phyloP scores from a whole-genome alignment of 2,329 filamentous ascomycete genomes.

The Byssothecium circinans region DNA sequence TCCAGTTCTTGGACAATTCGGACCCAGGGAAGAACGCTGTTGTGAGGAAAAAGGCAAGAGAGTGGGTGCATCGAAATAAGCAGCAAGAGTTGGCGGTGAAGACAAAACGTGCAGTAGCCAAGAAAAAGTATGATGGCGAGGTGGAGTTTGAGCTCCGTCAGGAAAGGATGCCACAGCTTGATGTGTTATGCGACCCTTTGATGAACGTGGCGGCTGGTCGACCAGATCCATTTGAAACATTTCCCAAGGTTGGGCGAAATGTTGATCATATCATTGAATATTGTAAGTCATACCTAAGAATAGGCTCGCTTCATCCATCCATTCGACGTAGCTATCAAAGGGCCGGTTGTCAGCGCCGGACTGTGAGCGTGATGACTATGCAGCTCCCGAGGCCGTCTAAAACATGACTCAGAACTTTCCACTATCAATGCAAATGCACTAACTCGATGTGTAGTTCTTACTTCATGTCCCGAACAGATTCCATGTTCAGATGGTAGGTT shows the following conservation, averaged over 20 bases:
- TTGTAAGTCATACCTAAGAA: constrained; percentile 12
- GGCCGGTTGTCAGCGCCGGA: too few relatives aligned
- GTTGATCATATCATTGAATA: constrained; percentile 29
- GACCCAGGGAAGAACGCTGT: constrained; percentile 24
- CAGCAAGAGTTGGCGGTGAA: constrained; percentile 3
- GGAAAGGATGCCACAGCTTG: not conserved
- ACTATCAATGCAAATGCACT: not conserved
- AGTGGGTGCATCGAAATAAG: constrained; percentile 29
- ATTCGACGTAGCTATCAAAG: too few relatives aligned
- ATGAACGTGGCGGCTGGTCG: constrained; percentile 6
- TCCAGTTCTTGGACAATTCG: constrained; percentile 26
- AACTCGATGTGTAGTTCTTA: constrained; percentile 15
- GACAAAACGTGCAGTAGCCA: not conserved
- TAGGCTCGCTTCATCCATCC: too few relatives aligned
- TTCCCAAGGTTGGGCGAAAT: constrained; percentile 22
- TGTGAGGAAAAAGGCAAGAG: constrained; percentile 29
- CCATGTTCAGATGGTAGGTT: constrained; percentile 20
- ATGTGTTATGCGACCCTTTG: constrained; percentile 1
- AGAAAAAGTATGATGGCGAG: not conserved
- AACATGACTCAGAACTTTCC: not conserved
- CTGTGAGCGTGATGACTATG: too few relatives aligned
- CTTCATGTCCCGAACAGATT: constrained; percentile 22
- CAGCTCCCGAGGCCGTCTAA: too few relatives aligned
- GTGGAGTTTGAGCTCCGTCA: not conserved
- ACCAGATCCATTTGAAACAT: constrained; percentile 22